Evolutionary conservation across 2,329 filamentous ascomycete genomes (phyloP), one percentile per base, ranked within the genome.

Genomic region (Fusarium xyrophilum): DNA sequence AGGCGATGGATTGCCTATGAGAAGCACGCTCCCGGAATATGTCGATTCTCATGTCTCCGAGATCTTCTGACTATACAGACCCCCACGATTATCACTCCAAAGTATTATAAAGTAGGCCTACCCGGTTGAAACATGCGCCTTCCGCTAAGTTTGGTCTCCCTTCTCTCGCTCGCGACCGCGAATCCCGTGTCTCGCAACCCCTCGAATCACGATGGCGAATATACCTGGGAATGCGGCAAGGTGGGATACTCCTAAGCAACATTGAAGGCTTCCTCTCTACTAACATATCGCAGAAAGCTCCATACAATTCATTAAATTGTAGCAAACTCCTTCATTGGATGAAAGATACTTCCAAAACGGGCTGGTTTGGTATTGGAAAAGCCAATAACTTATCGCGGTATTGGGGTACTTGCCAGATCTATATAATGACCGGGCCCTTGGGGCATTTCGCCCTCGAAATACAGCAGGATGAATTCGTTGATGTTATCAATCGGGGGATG

Each of bases 211-310:
- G 56, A 58, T 6, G 5, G 23, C 51, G 43, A 28, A 12, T 68
- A 62, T 12, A 33, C 39, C 19, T 69, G 39, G 40, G 36, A 57
- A 25, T 68, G 66, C 13, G 48, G 56, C 27, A 39, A 40, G 35
- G 47, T 66, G 46, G 13, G 30, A 25, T 15, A 11, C 32, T n/a
- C 28, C 21, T 21, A 15, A 30, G 8, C 27, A 10, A 15, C 7
- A 5, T 35, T 15, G 15, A 7, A 23, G 2, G 8, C 5, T 23
- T 39, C 21, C 2, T 7, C 10, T n/a, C 8, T 30, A 12, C 12
- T 53, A 9, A 43, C 12, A 6, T 43, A 13, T 14, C 1, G 7
- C 5, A 53, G 50, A 19, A 1, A 4, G 27, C 13, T 19, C 19
- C 12, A 3, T 27, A 25, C 7, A 27, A 27, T n/a, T 10, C 2